Base-by-base conservation (phyloP, 129 eudicot genomes). In the Escallonia rubra region DNA sequence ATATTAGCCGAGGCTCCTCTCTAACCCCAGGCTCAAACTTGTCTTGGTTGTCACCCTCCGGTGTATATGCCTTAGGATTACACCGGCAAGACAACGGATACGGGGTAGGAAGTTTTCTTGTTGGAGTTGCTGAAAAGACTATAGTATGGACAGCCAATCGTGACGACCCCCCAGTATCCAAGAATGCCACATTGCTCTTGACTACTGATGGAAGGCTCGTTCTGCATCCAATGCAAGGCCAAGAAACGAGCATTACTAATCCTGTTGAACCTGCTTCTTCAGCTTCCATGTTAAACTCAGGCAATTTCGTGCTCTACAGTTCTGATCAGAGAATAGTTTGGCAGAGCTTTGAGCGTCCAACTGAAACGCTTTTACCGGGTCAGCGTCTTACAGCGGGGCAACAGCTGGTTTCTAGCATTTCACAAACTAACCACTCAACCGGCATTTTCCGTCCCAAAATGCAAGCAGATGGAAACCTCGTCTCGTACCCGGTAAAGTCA, bases 381-480 rank as follows among this genome's bases (percentile, higher is more conserved):
- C 76, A 76, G 8, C 61, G 7, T 40, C 59, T 79, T 39, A 4
- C 14, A 10, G 43, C 5, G 0, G 61, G 47, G 2, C 62, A 50
- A 6, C 23, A 43, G 51, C 23, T 79, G 15, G 1, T 63, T 9
- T 79, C 83, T 4, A 69, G 76, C 48, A 53, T 12, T 54, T 68
- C 79, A 11, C 46, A 34, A 40, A 51, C 60, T 3, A 60, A 73
- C 42, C 49, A 34, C 63, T 51, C 69, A 3, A 57, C 4, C n/a
- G 83, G 83, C 11, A 34, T 62, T 10, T 82, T 82, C 69, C 50
- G 23, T 9, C 87, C 82, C 41, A 4, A 0, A 2, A 82, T 86
- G 91, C 85, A 82, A 71, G 7, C 0, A 1, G 87, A 86, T 52
- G 87, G 87, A 4, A 13, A 82, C 69, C 91, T 85, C 7, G 85